phyloP scores from a whole-genome alignment of 176 grass and related monocot genomes.

The Bromus sterilis region DNA sequence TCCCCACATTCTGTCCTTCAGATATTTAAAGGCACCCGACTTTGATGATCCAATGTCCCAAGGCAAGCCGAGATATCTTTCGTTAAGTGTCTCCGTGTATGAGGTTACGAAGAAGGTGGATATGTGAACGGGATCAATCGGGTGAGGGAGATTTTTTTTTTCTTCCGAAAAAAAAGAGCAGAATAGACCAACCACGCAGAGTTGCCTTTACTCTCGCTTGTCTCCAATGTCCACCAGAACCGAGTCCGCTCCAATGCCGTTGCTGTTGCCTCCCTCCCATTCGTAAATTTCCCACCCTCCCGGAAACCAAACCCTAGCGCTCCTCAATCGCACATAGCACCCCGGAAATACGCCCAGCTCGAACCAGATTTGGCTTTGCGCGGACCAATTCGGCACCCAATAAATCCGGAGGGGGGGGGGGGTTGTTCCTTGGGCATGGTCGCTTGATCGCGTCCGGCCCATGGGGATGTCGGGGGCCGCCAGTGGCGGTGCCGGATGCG shows the following conservation, averaged over 20 bases:
- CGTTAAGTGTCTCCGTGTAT: too few species aligned
- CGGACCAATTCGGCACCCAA: conserved; percentile 14
- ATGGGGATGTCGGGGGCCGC: conserved; percentile 35
- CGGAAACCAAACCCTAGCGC: conserved; percentile 23
- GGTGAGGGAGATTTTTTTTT: too few species aligned
- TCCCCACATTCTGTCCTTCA: too few species aligned
- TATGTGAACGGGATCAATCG: too few species aligned
- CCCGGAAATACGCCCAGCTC: conserved; percentile 18
- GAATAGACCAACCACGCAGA: too few species aligned
- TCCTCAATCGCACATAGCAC: conserved; percentile 2
- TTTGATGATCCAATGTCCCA: too few species aligned
- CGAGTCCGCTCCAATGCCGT: conserved; percentile 57
- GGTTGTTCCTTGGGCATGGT: conserved; percentile 17
- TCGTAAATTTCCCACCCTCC: conserved; percentile 28
- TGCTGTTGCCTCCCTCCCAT: conserved; percentile 33
- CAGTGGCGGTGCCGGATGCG: conserved; percentile 33
- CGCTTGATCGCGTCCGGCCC: conserved; percentile 30
- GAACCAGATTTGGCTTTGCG: not conserved
- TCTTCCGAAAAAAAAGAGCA: too few species aligned
- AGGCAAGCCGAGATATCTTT: too few species aligned
- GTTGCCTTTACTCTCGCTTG: too few species aligned
- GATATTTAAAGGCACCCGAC: too few species aligned
- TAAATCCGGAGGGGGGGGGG: not conserved
- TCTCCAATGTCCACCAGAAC: not conserved
- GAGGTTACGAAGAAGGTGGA: too few species aligned